Conservation (phyloP, 2,329 filamentous ascomycete genomes). For the Scorias spongiosa region DNA sequence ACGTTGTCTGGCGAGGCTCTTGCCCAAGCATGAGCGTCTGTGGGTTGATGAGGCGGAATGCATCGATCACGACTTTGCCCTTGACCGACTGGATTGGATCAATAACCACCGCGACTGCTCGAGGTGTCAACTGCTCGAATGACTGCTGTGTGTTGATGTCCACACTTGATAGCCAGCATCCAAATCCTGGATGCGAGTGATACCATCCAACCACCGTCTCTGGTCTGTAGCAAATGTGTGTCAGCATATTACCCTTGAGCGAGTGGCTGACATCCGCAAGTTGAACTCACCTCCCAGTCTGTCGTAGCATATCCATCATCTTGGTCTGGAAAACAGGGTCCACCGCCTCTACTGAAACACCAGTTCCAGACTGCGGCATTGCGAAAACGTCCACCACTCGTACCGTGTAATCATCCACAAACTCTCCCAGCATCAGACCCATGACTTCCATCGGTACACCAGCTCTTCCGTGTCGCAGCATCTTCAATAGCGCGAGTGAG, state of each 20-base stretch:
- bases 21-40: constrained; percentile 97
- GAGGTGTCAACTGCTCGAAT: constrained; percentile 96
- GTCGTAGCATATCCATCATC: constrained; percentile 99
- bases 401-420: constrained; percentile 97
- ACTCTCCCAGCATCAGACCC: constrained; percentile 97
- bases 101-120: constrained; percentile 92
- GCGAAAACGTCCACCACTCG: constrained; percentile 97
- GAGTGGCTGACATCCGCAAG: not conserved
- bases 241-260: not conserved
- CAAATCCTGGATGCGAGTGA: constrained; percentile 96
- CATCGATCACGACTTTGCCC: constrained; percentile 98
- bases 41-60: constrained; percentile 95
- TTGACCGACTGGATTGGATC: constrained; percentile 99
- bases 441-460: constrained; percentile 99
- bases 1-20: constrained; percentile 93
- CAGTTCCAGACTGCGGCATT: constrained; percentile 97
- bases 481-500: constrained; percentile 90
- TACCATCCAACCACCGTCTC: constrained; percentile 99
- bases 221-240: constrained; percentile 41
- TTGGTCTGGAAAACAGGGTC: constrained; percentile 98
- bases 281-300: constrained; percentile 69
- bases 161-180: constrained; percentile 96
- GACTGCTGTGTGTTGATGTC: constrained; percentile 99
- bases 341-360: constrained; percentile 94
- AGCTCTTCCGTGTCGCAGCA: constrained; percentile 92